These are phyloP conservation scores for Davidsoniella neocaledoniae DNA, from an alignment of 2,329 filamentous ascomycete genomes.

Conservation along the genomic window DNA sequence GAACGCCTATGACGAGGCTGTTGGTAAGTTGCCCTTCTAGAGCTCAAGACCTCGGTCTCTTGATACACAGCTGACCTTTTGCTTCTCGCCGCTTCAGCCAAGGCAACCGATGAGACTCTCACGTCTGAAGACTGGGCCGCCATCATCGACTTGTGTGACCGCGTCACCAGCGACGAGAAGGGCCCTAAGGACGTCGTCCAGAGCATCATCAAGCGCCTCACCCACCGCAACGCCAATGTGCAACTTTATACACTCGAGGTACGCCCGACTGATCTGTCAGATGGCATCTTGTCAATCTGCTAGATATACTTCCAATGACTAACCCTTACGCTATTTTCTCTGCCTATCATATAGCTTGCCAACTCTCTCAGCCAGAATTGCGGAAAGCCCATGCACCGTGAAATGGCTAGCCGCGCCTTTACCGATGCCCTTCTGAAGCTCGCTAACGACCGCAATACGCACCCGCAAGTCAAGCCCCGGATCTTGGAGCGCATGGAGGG, in stretches of 20 bases:
- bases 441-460: constrained; percentile 86
- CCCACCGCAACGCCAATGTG: constrained; percentile 88
- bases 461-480: constrained; percentile 91
- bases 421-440: constrained; percentile 85
- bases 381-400: constrained; percentile 69
- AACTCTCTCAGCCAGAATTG: constrained; percentile 90
- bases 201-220: constrained; percentile 78
- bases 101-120: constrained; percentile 93
- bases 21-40: constrained; percentile 29
- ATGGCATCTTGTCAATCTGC: no score
- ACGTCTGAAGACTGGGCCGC: constrained; percentile 61
- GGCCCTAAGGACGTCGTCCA: constrained; percentile 71
- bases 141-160: constrained; percentile 48
- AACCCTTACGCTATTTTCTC: not conserved
- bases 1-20: constrained; percentile 41
- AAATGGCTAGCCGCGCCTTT: constrained; percentile 79
- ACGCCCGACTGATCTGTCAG: constrained; percentile 14
- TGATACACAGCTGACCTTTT: not conserved
- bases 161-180: constrained; percentile 35
- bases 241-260: constrained; percentile 89
- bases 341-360: constrained; percentile 41
- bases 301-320: not conserved
- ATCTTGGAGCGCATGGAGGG: constrained; percentile 92
- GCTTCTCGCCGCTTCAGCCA: constrained; percentile 25
- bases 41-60: not conserved